Base-by-base conservation (phyloP, 805 yeast genomes). In the Candida schatavii region DNA sequence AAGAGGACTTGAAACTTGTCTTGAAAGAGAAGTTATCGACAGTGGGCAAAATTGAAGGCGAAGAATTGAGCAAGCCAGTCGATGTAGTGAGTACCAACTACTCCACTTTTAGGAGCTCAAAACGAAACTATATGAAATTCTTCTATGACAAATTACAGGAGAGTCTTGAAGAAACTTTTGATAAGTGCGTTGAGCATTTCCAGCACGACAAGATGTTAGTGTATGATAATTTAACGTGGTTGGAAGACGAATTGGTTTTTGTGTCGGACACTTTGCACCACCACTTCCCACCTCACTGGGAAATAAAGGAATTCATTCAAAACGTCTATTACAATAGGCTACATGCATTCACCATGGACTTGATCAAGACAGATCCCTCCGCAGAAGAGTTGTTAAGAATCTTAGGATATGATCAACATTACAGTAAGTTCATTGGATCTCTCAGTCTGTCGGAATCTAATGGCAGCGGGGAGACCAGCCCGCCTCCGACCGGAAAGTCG, bases 261-360 rank as follows among this genome's bases (percentile, higher is more conserved):
- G 88, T 85, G 3, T 75, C 78, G 43, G 75, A 75, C 18, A 80
- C 80, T 23, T 64, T 88, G 19, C 61, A 70, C 2, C 68, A 68
- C 11, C 72, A 82, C 39, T 81, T 87, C 46, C 97, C 98, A 0
- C 54, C 56, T 15, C 70, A 75, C 42, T 93, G 98, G 97, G 71
- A 80, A 36, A 70, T 91, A 26, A 79, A 82, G 53, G 67, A 74
- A 19, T 74, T 75, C 41, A 77, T 82, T 39, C 80, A 80, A 51
- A 70, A 72, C 17, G 77, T 80, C 50, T 88, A 89, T 64, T 90
- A 85, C 57, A 68, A 70, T 21, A 78, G 83, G 43, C 60, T 87
- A 23, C 81, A 88, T 55, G 62, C 68, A 6, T 70, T 89, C 35
- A 71, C 89, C n/a, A 75, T 76, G 52, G 75, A 76, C 4, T 61